These are phyloP conservation scores for Phalaenopsis hybrid DNA, from an alignment of 116 monocot species.

Conservation along the genomic window DNA sequence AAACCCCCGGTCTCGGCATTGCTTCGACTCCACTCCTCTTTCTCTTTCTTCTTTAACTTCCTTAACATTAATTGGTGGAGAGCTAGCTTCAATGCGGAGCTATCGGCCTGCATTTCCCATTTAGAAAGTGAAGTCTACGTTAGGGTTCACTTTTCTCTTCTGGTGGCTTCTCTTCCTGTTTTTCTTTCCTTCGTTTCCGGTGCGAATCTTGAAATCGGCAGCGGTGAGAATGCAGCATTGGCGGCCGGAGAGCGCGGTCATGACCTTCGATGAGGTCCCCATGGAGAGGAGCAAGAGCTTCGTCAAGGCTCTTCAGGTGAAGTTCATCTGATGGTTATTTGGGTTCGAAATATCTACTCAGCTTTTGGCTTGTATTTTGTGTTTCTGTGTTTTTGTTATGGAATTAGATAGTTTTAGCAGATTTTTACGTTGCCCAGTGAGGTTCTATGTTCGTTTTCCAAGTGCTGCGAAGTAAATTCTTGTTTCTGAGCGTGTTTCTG, in stretches of 20 bases:
- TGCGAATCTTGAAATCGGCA: neutral
- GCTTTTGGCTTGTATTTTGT: neutral
- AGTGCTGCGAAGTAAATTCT: neutral
- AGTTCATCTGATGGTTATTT: neutral
- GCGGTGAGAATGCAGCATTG: constrained; percentile 34
- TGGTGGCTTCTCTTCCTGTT: neutral
- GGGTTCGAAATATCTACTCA: neutral
- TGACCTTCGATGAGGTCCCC: constrained; percentile 83
- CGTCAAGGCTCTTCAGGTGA: constrained; percentile 87
- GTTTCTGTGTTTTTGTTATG: neutral
- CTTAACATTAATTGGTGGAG: neutral
- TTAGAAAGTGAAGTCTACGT: neutral
- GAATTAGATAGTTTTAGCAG: neutral
- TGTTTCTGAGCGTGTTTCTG: neutral
- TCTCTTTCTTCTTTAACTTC: constrained; percentile 8
- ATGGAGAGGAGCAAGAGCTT: constrained; percentile 96
- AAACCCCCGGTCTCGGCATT: constrained; percentile 10
- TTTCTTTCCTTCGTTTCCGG: neutral
- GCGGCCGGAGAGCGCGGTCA: constrained; percentile 33
- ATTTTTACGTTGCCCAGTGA: neutral
- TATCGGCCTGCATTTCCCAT: neutral
- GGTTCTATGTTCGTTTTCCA: neutral
- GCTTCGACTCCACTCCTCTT: constrained; percentile 29
- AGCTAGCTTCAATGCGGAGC: neutral
- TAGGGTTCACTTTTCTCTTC: constrained; percentile 1